Base-by-base conservation (phyloP, 2,329 filamentous ascomycete genomes). In the Triangularia setosa region DNA sequence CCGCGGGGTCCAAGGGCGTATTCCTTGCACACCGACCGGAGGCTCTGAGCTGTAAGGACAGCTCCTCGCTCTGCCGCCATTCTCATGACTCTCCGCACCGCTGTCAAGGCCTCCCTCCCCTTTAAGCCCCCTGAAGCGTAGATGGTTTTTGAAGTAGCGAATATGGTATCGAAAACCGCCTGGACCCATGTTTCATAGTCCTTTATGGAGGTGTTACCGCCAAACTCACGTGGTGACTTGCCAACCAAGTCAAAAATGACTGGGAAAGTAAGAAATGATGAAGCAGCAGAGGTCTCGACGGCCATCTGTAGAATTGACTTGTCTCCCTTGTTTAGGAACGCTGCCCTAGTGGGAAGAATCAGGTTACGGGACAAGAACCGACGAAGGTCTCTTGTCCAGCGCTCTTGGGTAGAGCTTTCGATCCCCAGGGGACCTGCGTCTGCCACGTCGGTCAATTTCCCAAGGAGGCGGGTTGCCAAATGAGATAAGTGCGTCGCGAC, bases 301-400 rank as follows among this genome's bases (percentile, higher is more conserved):
- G 81, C 78, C 24, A 73, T 72, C 12, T 76, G 72, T 21, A 85
- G 70, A 4, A 79, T 70, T 24, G 79, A 78, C 48, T 81, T 72
- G 25, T 77, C 77, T 44, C 76, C 75, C 23, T 75, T 76, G 62
- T 77, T 79, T 16, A 82, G 67, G 63, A 82, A 87, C 1, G 75
- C 73, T 1, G 80, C 77, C 63, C 81, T 79, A 0, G 81, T 80
- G 0, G 84, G 84, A 1, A 84, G 76, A 55, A 86, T 79, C 62
- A 87, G 74, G 68, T 80, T 83, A 30, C 78, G 78, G 54, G 79
- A 79, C 69, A 86, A 75, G 58, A 87, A 83, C 2, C 72, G 76
- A 58, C 80, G 78, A 1, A 87, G 72, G 53, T 82, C 80, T 3
- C 72, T 71, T 1, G 74, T 72, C 85, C 84, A 87, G 3, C 71